Evolutionary conservation across 176 grass and related monocot species (phyloP).

Genomic region (Alloteropsis semialata): DNA sequence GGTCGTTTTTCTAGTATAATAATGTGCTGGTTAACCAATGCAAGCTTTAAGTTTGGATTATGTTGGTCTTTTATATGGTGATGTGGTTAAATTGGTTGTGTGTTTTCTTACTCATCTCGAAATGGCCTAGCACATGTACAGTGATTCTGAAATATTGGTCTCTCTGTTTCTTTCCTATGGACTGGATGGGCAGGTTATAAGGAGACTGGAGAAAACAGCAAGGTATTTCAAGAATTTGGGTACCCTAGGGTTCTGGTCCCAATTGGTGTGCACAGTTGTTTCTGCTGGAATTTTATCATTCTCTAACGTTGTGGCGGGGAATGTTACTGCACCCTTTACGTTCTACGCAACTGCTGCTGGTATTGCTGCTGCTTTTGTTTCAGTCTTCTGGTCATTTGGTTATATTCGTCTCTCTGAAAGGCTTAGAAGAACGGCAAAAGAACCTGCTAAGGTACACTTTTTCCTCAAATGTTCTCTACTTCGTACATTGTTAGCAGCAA

Average conservation of each 20-base stretch:
- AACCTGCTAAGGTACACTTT: constrained; percentile 76
- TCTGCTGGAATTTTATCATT: constrained; percentile 88
- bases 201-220: constrained; percentile 76
- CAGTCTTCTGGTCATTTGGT: constrained; percentile 99
- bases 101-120: not conserved
- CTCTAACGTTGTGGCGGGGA: constrained; percentile 73
- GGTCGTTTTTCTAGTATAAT: not conserved
- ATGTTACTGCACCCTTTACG: constrained; percentile 71
- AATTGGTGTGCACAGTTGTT: constrained; percentile 80
- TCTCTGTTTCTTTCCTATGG: not conserved
- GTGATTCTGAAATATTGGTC: not conserved
- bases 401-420: constrained; percentile 88
- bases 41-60: not conserved
- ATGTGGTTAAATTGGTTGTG: not conserved
- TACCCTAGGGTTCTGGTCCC: constrained; percentile 85
- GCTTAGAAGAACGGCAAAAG: constrained; percentile 73
- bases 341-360: constrained; percentile 85
- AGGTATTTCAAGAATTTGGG: constrained; percentile 96
- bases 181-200: constrained; percentile 63
- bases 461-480: not conserved
- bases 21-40: not conserved
- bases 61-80: not conserved
- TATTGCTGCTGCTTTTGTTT: constrained; percentile 81
- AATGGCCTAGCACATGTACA: not conserved
- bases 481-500: not conserved